A percentile compares a stretch with the other conserved stretches of the same genome.
phyloP scores from a whole-genome alignment of 768 basidiomycete genomes.

The Exidia glandulosa region DNA sequence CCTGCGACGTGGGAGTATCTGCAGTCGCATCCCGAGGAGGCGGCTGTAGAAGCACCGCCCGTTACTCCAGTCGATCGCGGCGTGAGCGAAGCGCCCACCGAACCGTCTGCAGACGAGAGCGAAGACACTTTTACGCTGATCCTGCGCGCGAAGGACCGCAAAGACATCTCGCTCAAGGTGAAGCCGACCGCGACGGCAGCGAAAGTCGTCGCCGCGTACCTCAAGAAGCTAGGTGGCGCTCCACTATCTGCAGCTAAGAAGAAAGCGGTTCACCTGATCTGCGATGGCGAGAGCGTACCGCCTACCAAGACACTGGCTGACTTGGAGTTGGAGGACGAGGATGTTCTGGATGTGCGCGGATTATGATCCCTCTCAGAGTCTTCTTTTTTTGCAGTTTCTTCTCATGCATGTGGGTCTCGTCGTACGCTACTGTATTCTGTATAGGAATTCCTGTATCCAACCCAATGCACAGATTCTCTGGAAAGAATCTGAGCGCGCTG shows the following conservation, averaged over 20 bases:
- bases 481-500: too few species aligned
- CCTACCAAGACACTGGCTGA: slow-evolving; percentile 49
- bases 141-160: slow-evolving; percentile 46
- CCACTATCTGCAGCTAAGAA: slow-evolving; percentile 19
- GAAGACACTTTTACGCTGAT: slow-evolving; percentile 52
- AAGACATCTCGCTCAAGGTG: slow-evolving; percentile 54
- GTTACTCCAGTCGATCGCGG: background rate
- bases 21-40: slow-evolving; percentile 27
- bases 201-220: slow-evolving; percentile 62
- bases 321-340: slow-evolving; percentile 68
- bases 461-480: too few species aligned
- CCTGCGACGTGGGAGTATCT: slow-evolving; percentile 53
- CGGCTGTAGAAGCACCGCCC: slow-evolving; percentile 8
- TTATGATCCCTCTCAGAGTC: slow-evolving; percentile 19
- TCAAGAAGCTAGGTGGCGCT: slow-evolving; percentile 35
- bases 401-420: background rate
- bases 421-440: background rate
- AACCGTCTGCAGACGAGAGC: slow-evolving; percentile 18
- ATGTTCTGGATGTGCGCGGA: slow-evolving; percentile 65
- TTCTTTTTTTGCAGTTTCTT: background rate
- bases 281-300: slow-evolving; percentile 68
- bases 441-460: too few species aligned
- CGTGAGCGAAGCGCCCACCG: slow-evolving; percentile 9
- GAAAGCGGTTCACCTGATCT: slow-evolving; percentile 37
- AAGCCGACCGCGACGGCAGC: slow-evolving; percentile 67